These are phyloP conservation scores for Beta corolliflora DNA, from an alignment of 179 eudicot species.

Conservation along the genomic window DNA sequence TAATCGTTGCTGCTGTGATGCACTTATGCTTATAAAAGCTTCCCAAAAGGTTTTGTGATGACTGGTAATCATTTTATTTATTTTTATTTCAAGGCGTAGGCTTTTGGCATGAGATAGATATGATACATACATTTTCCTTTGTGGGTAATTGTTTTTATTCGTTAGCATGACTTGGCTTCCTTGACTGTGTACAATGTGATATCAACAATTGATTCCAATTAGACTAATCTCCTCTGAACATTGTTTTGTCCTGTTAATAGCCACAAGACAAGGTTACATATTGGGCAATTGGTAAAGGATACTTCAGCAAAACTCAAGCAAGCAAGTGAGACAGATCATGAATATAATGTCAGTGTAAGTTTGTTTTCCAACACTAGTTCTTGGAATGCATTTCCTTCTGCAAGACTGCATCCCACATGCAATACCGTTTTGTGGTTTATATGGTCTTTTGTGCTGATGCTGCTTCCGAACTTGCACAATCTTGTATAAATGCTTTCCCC, in stretches of 20 bases:
- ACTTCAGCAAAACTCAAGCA: conserved; percentile 89
- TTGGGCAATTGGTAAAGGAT: conserved; percentile 89
- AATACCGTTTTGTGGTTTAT: neutral
- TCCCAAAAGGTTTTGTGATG: neutral
- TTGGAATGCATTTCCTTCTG: neutral
- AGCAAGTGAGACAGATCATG: conserved; percentile 81
- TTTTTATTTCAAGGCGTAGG: neutral
- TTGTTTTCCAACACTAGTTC: conserved; percentile 5
- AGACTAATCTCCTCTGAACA: neutral
- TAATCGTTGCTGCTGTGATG: neutral
- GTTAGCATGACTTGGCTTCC: neutral
- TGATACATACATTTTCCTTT: neutral
- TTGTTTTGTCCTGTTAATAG: conserved; percentile 37
- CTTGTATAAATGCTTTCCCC: neutral
- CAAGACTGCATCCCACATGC: neutral
- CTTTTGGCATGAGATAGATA: neutral
- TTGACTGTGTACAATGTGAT: neutral
- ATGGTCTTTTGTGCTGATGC: neutral
- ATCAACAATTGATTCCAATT: neutral
- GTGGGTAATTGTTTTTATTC: neutral
- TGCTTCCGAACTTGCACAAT: neutral
- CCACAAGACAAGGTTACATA: conserved; percentile 85
- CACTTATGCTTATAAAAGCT: neutral
- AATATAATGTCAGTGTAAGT: conserved; percentile 68
- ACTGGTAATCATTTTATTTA: neutral